Evolutionary conservation across 73 alveolate species (phyloP).

Genomic region (Symbiodinium natans): DNA sequence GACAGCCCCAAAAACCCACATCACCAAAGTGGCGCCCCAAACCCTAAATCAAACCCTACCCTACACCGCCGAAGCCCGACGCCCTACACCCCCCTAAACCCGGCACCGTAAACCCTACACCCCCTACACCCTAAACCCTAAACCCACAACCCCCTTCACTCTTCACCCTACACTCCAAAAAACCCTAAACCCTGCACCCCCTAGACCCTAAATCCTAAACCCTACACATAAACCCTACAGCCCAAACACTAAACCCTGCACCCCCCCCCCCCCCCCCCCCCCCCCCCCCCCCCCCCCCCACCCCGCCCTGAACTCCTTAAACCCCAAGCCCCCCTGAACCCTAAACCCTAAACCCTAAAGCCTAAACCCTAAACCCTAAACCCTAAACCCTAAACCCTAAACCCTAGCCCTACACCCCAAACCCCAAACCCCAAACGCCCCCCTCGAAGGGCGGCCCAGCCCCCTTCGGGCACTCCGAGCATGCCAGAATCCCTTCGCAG

Average conservation of each 20-base stretch:
- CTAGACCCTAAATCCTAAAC: too few species aligned
- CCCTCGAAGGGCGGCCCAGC: background rate
- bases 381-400: background rate
- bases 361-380: background rate
- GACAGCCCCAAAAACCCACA: background rate
- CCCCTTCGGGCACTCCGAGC: constrained; percentile 22
- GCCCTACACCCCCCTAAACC: background rate
- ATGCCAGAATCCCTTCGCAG: constrained; percentile 75
- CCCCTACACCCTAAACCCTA: background rate
- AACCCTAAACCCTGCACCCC: too few species aligned
- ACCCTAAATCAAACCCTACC: background rate
- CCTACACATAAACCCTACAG: too few species aligned
- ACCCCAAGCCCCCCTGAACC: too few species aligned
- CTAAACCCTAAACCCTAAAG: too few species aligned
- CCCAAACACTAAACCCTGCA: too few species aligned
- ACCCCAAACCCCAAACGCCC: background rate
- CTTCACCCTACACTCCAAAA: too few species aligned
- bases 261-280: too few species aligned
- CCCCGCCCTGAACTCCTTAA: too few species aligned
- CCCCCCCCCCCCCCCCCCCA: too few species aligned
- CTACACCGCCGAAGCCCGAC: background rate
- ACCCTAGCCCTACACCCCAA: background rate
- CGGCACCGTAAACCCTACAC: background rate
- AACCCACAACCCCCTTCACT: too few species aligned
- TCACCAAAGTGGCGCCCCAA: background rate